Percentiles rank a stretch among this genome's conserved stretches.
These are phyloP conservation scores for Nicotiana obtusifolia DNA, from an alignment of 257 asterid genomes.

Conservation along the genomic window DNA sequence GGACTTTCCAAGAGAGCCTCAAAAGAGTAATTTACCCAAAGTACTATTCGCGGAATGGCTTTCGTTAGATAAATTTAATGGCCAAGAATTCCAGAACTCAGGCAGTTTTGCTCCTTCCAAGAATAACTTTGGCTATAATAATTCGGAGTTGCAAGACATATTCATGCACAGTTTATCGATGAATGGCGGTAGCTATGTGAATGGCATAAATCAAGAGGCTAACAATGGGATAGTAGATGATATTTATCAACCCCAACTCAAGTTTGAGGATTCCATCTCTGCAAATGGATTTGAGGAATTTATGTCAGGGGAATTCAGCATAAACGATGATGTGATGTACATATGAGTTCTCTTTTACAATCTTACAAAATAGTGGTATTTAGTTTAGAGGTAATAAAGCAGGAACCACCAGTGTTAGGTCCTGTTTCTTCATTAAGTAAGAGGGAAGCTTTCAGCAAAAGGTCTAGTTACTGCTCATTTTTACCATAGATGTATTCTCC, in stretches of 20 bases:
- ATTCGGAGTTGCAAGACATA: conserved; percentile 27
- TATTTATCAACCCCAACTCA: conserved; percentile 31
- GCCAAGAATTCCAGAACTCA: conserved; percentile 7
- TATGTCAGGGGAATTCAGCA: conserved; percentile 37
- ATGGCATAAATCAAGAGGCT: conserved; percentile 18
- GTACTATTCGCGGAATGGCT: conserved; percentile 81
- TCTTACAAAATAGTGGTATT: background rate
- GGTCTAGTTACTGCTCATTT: conserved; percentile 8
- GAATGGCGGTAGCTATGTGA: conserved; percentile 24
- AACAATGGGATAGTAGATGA: conserved; percentile 23
- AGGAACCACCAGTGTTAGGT: background rate
- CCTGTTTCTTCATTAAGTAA: background rate
- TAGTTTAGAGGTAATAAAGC: background rate
- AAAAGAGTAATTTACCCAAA: conserved; percentile 45
- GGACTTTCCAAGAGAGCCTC: conserved; percentile 12
- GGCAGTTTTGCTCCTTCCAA: conserved; percentile 8
- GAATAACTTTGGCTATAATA: conserved; percentile 4
- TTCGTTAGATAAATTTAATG: conserved; percentile 36
- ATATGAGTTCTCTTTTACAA: conserved; percentile 18
- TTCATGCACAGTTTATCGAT: conserved; percentile 20
- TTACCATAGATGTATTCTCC: conserved; percentile 12
- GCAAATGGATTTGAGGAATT: conserved; percentile 32
- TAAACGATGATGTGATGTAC: conserved; percentile 28
- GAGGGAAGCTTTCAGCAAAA: background rate
- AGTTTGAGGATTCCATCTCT: conserved; percentile 40